Conservation (phyloP, 2,329 filamentous ascomycete species). For the Aspergillus tubingensis region DNA sequence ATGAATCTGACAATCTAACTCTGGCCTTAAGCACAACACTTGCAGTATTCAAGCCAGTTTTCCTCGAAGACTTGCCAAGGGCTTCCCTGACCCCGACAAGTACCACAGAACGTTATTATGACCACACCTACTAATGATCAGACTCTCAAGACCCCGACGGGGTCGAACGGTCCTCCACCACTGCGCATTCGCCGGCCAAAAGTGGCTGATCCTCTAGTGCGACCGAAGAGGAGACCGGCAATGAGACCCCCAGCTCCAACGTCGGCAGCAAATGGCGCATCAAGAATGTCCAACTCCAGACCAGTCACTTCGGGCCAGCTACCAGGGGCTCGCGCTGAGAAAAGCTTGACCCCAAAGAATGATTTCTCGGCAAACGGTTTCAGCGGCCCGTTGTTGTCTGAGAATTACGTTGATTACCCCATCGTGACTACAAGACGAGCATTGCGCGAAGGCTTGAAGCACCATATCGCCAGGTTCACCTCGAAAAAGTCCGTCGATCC, state of each 20-base stretch:
- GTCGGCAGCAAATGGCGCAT: constrained; percentile 27
- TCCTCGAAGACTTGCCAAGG: neutral
- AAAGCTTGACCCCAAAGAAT: constrained; percentile 25
- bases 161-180: constrained; percentile 48
- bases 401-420: constrained; percentile 59
- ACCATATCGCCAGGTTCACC: constrained; percentile 84
- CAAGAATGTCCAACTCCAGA: constrained; percentile 29
- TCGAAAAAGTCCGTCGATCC: constrained; percentile 64
- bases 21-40: neutral
- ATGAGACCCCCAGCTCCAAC: constrained; percentile 27
- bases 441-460: constrained; percentile 74
- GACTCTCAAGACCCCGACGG: constrained; percentile 50
- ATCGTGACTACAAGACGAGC: constrained; percentile 81
- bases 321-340: constrained; percentile 23
- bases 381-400: constrained; percentile 43
- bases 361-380: constrained; percentile 45
- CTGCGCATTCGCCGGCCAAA: constrained; percentile 53
- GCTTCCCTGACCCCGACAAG: neutral
- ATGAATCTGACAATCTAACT: too few species aligned
- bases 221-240: constrained; percentile 55
- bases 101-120: constrained; percentile 24
- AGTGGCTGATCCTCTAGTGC: constrained; percentile 64
- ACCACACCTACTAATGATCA: constrained; percentile 47
- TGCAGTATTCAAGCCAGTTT: neutral
- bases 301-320: constrained; percentile 21